A percentile compares a stretch with the other conserved stretches of the same genome.
Conservation (phyloP, 371 early-diverging fungal genomes). For the Mucor indicus region DNA sequence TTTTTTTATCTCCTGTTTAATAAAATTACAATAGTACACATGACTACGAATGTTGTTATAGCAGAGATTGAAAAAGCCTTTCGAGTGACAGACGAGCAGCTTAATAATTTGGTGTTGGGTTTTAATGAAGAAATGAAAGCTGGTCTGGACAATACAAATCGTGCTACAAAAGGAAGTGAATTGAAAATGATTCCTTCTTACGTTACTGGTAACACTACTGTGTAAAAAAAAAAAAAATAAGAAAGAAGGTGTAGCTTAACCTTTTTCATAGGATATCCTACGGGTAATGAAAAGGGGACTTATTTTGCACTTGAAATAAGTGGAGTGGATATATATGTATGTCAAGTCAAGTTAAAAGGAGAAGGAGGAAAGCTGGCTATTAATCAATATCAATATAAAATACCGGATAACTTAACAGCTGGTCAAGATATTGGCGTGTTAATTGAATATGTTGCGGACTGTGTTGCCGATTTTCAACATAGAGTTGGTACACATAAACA, state of each 20-base stretch:
- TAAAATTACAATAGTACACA: background rate
- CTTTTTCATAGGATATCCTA: constrained; percentile 52
- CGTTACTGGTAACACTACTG: constrained; percentile 35
- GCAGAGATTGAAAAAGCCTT: constrained; percentile 26
- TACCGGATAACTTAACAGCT: constrained; percentile 78
- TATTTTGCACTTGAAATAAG: constrained; percentile 91
- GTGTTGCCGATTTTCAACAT: constrained; percentile 40
- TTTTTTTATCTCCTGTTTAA: background rate
- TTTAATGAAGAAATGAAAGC: constrained; percentile 46
- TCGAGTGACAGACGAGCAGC: constrained; percentile 30
- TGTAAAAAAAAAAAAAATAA: background rate
- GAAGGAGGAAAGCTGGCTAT: constrained; percentile 46
- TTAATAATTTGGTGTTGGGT: constrained; percentile 24
- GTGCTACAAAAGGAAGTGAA: constrained; percentile 17
- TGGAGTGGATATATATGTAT: constrained; percentile 63
- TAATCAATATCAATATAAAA: constrained; percentile 66
- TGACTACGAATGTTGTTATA: constrained; percentile 18
- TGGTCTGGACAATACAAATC: constrained; percentile 25
- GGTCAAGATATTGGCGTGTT: constrained; percentile 40
- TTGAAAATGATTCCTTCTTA: constrained; percentile 49
- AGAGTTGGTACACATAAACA: constrained; percentile 23
- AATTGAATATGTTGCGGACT: constrained; percentile 47
- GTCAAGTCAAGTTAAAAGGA: constrained; percentile 48
- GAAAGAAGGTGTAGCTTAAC: background rate
- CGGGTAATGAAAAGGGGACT: constrained; percentile 83